Conservation (phyloP, 2,329 filamentous ascomycete species). For the Corynespora cassiicola region DNA sequence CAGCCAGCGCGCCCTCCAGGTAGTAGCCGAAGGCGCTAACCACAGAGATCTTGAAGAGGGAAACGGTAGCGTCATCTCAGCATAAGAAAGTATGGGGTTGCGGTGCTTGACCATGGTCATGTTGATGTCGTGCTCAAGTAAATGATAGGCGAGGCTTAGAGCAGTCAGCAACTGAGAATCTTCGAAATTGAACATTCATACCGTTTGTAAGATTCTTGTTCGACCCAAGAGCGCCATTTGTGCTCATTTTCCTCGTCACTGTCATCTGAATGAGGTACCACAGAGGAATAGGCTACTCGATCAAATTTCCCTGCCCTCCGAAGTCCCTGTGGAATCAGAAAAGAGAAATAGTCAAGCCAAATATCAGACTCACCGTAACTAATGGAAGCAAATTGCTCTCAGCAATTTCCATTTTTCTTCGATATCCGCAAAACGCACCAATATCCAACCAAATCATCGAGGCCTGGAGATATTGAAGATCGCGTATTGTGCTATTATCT, state of each 20-base stretch:
- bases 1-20: constrained; percentile 65
- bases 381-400: constrained; percentile 61
- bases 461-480: constrained; percentile 59
- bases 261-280: constrained; percentile 57
- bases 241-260: constrained; percentile 61
- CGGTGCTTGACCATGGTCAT: constrained; percentile 26
- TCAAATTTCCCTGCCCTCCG: constrained; percentile 63
- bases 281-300: constrained; percentile 57
- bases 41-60: constrained; percentile 68
- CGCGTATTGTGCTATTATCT: constrained; percentile 45
- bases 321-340: constrained; percentile 45
- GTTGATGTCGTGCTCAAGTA: constrained; percentile 28
- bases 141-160: constrained; percentile 23
- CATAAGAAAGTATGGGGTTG: constrained; percentile 68
- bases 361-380: constrained; percentile 44
- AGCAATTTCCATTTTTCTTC: constrained; percentile 62
- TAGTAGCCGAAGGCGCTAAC: constrained; percentile 66
- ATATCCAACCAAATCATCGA: constrained; percentile 59
- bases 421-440: constrained; percentile 63
- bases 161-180: constrained; percentile 1
- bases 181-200: constrained; percentile 57
- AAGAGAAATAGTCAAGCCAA: background rate
- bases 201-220: constrained; percentile 71
- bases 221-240: constrained; percentile 70
- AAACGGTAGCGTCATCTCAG: constrained; percentile 69